phyloP scores from a whole-genome alignment of 257 asterid species.

The Henckelia pumila region DNA sequence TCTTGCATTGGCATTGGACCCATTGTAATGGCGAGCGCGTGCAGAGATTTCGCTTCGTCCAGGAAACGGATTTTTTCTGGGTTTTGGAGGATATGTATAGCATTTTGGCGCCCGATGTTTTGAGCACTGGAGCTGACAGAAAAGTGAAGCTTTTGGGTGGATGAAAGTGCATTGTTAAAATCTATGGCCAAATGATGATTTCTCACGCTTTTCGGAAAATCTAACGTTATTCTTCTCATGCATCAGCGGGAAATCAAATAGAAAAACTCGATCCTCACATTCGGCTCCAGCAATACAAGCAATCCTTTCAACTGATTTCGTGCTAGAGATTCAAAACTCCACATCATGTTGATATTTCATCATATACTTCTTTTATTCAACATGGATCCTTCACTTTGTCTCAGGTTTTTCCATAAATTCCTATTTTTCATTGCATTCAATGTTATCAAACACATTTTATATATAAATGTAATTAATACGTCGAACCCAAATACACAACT shows the following conservation, averaged over 20 bases:
- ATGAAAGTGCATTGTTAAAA: conserved; percentile 16
- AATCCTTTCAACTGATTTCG: neutral
- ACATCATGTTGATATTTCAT: too few relatives aligned
- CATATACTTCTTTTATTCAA: too few relatives aligned
- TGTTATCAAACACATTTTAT: too few relatives aligned
- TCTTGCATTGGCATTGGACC: conserved; percentile 41
- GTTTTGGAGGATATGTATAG: conserved; percentile 42
- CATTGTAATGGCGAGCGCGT: conserved; percentile 56
- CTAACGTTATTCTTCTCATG: conserved; percentile 39
- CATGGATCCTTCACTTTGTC: too few relatives aligned
- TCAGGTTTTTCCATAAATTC: too few relatives aligned
- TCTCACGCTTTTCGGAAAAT: conserved; percentile 18
- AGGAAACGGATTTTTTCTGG: conserved; percentile 44
- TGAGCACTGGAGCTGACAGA: conserved; percentile 34
- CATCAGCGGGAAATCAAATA: conserved; percentile 19
- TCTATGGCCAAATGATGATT: conserved; percentile 7
- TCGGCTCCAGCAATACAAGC: neutral
- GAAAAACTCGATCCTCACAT: neutral
- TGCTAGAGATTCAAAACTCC: too few relatives aligned
- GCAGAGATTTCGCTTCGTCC: conserved; percentile 44
- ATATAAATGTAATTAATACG: too few relatives aligned
- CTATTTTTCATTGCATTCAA: too few relatives aligned
- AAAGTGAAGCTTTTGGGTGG: conserved; percentile 26
- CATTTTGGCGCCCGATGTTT: conserved; percentile 33
- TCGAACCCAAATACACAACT: too few relatives aligned